Evolutionary conservation across 2,329 filamentous ascomycete genomes (phyloP).

Genomic region (Penicillium glabrum): DNA sequence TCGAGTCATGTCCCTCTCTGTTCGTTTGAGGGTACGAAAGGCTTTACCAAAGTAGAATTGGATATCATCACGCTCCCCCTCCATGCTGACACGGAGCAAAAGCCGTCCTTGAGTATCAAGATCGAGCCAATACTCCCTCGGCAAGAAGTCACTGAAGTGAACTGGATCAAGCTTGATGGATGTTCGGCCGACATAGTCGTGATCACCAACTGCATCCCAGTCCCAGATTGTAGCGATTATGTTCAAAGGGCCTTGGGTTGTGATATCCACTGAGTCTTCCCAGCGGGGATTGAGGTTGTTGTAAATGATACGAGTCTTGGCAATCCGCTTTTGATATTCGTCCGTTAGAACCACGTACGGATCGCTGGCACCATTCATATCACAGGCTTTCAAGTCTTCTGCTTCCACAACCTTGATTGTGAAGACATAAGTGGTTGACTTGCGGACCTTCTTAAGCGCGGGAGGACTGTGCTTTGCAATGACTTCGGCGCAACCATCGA

Average conservation of each 20-base stretch:
- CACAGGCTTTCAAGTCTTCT: conserved; percentile 96
- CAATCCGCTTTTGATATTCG: conserved; percentile 94
- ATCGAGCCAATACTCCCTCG: conserved; percentile 96
- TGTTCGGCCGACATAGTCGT: conserved; percentile 96
- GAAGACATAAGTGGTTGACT: conserved; percentile 88
- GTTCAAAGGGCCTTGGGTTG: conserved; percentile 85
- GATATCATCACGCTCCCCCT: conserved; percentile 96
- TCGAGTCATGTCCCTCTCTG: conserved; percentile 95
- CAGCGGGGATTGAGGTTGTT: conserved; percentile 89
- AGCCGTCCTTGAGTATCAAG: conserved; percentile 92
- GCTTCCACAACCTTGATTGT: conserved; percentile 98
- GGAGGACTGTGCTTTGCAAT: conserved; percentile 74
- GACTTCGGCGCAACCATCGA: conserved; percentile 83
- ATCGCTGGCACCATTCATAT: conserved; percentile 90
- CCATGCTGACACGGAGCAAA: conserved; percentile 92
- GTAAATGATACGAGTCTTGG: conserved; percentile 91
- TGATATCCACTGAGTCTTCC: conserved; percentile 97
- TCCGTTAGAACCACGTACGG: conserved; percentile 96
- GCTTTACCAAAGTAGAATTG: conserved; percentile 98
- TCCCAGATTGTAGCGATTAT: conserved; percentile 98
- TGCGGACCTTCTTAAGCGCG: conserved; percentile 64
- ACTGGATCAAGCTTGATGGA: conserved; percentile 96
- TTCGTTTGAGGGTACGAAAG: conserved; percentile 90
- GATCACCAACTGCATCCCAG: conserved; percentile 94
- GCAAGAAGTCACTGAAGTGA: conserved; percentile 94